These are phyloP conservation scores for Calonectria ilicicola DNA, from an alignment of 2,329 filamentous ascomycete genomes.

Conservation along the genomic window DNA sequence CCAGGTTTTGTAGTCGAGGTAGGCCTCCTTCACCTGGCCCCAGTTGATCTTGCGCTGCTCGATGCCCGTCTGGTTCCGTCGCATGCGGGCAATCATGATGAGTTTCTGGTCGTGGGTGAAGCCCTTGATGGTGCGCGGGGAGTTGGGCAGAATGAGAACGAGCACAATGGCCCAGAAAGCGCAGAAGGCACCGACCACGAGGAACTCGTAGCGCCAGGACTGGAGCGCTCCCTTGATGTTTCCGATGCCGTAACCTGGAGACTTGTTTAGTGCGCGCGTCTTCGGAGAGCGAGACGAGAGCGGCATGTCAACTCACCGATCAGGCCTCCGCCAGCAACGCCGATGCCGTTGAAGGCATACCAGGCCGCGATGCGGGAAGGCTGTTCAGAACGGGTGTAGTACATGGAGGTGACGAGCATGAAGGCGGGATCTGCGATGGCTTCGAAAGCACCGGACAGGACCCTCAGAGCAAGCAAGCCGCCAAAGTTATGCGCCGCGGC, in stretches of 20 bases:
- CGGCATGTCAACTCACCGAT: slow-evolving; percentile 44
- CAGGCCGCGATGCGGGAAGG: slow-evolving; percentile 70
- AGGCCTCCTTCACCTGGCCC: slow-evolving; percentile 67
- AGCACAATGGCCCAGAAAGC: slow-evolving; percentile 70
- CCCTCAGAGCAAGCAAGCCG: slow-evolving; percentile 65
- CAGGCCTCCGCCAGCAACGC: slow-evolving; percentile 67
- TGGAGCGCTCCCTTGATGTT: slow-evolving; percentile 67
- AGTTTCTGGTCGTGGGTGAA: slow-evolving; percentile 63
- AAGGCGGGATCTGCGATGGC: slow-evolving; percentile 63
- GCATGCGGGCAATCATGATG: slow-evolving; percentile 66
- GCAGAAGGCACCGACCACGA: slow-evolving; percentile 72
- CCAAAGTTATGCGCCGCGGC: slow-evolving; percentile 68
- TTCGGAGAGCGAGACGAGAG: neutral
- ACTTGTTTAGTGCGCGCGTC: neutral
- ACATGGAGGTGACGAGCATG: slow-evolving; percentile 75
- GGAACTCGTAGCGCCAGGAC: slow-evolving; percentile 76
- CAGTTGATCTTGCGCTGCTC: slow-evolving; percentile 68
- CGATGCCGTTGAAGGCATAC: slow-evolving; percentile 70
- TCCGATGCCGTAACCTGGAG: slow-evolving; percentile 67
- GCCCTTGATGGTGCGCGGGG: slow-evolving; percentile 65
- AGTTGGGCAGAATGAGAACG: slow-evolving; percentile 67
- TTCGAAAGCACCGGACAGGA: slow-evolving; percentile 74
- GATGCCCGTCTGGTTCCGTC: slow-evolving; percentile 69
- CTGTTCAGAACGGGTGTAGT: slow-evolving; percentile 72
- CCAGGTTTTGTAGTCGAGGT: slow-evolving; percentile 69